Base-by-base conservation (phyloP, 441 rosid genomes). In the Hura crepitans region DNA sequence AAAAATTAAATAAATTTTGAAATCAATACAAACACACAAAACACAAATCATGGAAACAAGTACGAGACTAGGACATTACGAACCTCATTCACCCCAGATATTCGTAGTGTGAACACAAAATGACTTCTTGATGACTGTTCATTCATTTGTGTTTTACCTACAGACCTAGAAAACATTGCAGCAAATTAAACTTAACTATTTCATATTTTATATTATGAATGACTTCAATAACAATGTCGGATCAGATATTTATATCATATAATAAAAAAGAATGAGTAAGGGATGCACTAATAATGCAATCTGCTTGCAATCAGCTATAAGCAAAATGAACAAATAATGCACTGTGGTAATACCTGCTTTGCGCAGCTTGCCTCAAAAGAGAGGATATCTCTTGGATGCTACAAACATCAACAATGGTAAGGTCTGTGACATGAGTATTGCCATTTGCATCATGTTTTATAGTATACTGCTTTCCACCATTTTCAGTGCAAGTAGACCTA, bases 41-140 rank as follows among this genome's bases (percentile, higher is more conserved):
- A 20, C 60, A 65, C 42, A 27, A 18, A 12, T 25, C 4, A 2
- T 6, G 20, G 28, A 27, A 49, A 55, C 31, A 39, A 31, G 6
- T 0, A 20, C 35, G 45, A 1, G 17, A 53, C 4, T 39, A 17
- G 1, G 23, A 46, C 56, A 46, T 45, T 47, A 30, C 17, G 13
- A 59, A 91, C 99, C 97, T 93, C 98, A 62, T 96, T 96, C 22
- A 85, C 82, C 65, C 99, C 99, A 35, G 81, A 86, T 76, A 96
- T 89, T 59, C 97, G 77, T 79, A 96, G 81, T 27, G 99, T 93
- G 78, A 96, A 93, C 45, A 96, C 98, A 68, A 93, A 90, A 75
- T 95, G 99, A 56, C 99, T 95, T 80, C 97, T 86, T 18, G 99
- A 95, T 11, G 99, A 96, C 66, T 96, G 95, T 77, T 96, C 99